These are phyloP conservation scores for Linnemannia elongata DNA, from an alignment of 192 early-diverging fungal species.

Conservation along the genomic window DNA sequence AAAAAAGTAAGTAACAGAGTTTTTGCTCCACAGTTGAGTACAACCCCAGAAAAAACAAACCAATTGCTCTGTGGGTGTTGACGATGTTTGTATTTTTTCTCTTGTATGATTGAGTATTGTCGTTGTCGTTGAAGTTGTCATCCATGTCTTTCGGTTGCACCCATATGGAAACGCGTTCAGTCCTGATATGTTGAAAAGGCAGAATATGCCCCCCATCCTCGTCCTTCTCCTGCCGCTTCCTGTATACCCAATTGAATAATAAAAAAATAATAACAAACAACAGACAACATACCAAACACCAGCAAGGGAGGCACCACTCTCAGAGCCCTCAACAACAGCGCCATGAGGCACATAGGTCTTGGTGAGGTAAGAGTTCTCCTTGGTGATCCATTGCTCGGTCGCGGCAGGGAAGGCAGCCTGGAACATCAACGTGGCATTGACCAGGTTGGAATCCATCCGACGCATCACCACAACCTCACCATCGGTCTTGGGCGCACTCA, in stretches of 20 bases:
- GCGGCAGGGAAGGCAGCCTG: constrained; percentile 30
- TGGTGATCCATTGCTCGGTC: constrained; percentile 13
- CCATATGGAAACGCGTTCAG: background rate
- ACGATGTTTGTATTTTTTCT: background rate
- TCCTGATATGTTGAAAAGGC: background rate
- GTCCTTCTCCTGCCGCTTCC: background rate
- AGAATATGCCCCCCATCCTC: too few species aligned
- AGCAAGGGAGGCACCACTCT: constrained; percentile 10
- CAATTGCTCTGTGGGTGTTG: background rate
- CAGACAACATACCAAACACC: constrained; percentile 28
- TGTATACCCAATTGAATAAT: background rate
- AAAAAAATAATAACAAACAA: background rate
- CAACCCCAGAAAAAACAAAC: background rate
- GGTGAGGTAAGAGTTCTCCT: constrained; percentile 12
- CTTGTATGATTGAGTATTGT: background rate
- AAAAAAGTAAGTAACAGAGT: background rate
- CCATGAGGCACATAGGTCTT: constrained; percentile 20
- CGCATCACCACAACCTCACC: constrained; percentile 42
- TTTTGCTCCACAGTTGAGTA: background rate
- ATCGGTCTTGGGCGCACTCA: constrained; percentile 29
- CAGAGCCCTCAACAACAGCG: constrained; percentile 23
- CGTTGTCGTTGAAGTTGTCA: background rate
- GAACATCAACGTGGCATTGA: constrained; percentile 34
- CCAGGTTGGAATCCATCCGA: constrained; percentile 38
- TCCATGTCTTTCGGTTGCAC: background rate